phyloP scores from a whole-genome alignment of 2,329 filamentous ascomycete genomes.

The Colletotrichum truncatum region DNA sequence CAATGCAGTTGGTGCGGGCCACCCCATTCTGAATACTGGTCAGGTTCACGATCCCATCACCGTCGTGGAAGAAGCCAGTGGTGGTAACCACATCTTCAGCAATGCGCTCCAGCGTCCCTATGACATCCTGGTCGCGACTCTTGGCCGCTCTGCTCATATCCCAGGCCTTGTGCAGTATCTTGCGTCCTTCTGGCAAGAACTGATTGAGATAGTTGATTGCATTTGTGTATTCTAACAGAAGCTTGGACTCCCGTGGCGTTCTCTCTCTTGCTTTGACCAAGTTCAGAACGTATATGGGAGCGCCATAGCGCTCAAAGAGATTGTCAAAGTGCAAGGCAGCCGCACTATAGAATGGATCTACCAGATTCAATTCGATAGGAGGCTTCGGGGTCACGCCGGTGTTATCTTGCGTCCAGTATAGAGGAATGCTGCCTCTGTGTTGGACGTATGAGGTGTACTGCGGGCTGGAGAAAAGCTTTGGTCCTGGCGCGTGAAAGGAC shows the following conservation, averaged over 20 bases:
- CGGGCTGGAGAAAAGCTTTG: constrained; percentile 84
- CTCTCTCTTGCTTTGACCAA: constrained; percentile 90
- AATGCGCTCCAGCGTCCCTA: constrained; percentile 88
- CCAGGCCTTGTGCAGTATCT: constrained; percentile 94
- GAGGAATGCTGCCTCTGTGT: constrained; percentile 93
- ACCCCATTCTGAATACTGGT: constrained; percentile 88
- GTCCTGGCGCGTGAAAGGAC: constrained; percentile 92
- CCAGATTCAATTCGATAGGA: constrained; percentile 92
- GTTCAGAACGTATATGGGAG: constrained; percentile 91
- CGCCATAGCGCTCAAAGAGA: constrained; percentile 91
- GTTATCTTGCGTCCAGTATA: constrained; percentile 97
- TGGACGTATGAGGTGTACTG: constrained; percentile 97
- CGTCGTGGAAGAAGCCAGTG: constrained; percentile 96
- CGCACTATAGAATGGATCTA: constrained; percentile 94
- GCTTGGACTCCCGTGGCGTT: constrained; percentile 89
- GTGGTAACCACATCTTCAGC: constrained; percentile 85
- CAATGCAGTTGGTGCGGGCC: constrained; percentile 96
- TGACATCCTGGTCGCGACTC: constrained; percentile 90
- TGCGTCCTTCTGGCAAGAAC: constrained; percentile 83
- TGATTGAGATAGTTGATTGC: constrained; percentile 94
- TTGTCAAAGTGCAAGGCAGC: constrained; percentile 96
- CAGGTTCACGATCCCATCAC: constrained; percentile 72
- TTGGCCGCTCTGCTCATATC: constrained; percentile 98
- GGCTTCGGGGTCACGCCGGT: constrained; percentile 96
- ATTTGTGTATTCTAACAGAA: constrained; percentile 86